Evolutionary conservation across 2,329 filamentous ascomycete genomes (phyloP), one percentile per base, ranked within the genome.

Genomic region (Malbranchea zuffiana): DNA sequence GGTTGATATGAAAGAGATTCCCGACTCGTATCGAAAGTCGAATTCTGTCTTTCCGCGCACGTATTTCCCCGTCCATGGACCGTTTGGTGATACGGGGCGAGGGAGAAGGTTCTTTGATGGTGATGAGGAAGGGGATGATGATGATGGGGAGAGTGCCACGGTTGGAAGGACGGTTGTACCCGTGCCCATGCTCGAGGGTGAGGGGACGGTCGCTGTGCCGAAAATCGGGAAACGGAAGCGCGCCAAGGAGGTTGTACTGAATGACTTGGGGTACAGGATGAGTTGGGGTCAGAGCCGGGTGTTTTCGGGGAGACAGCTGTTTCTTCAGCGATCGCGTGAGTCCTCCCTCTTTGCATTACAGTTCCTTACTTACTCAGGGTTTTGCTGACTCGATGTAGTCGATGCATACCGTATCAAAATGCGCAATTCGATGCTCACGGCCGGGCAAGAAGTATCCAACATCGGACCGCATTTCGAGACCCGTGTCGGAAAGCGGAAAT

Each of bases 321-420:
- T 95, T 59, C 66, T 95, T 51, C 88, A 95, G 60, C 78, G 85
- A 68, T 87, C 87, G 50, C 66, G 87, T 94, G 67, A 77, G 86
- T 81, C 31, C 33, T 40, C 18, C 15, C 19, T 17, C n/a, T 31
- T n/a, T 34, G 10, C 41, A 12, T 36, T 38, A 25, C 19, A 20
- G 20, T n/a, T 43, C 31, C 37, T 13, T 7, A 15, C 26, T 8
- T 25, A 25, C 7, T 25, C 7, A 25, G 23, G 23, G n/a, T 25
- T 10, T 8, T 25, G 7, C 45, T 42, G 44, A 31, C 15, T 17
- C 32, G 8, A 23, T 24, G 39, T 43, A 92, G 86, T 96, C 60
- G 88, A 96, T 59, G 85, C 82, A 44, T 95, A 95, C 60, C 81
- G 88, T 44, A 88, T 85, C 57, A 94, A 93, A 68, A 90, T 87